Evolutionary conservation across 1,284 basidiomycete genomes (phyloP).

Genomic region (Sporisorium sorghi): DNA sequence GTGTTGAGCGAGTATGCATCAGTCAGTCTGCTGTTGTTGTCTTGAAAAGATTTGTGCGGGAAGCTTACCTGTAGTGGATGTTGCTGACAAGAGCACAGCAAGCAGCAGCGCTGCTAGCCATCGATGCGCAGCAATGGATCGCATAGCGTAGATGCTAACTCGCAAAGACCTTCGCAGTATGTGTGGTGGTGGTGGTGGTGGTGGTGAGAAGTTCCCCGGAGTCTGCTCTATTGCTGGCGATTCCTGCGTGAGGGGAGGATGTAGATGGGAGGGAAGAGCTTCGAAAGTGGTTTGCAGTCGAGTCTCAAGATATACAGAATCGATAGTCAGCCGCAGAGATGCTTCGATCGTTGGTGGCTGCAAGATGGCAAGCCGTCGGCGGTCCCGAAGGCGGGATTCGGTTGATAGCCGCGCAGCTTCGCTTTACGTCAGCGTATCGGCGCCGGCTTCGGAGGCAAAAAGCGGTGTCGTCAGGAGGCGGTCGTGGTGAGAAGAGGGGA

Average conservation of each 20-base stretch:
- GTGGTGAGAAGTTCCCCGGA: neutral
- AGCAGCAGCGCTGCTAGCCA: conserved; percentile 38
- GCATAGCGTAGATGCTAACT: no score
- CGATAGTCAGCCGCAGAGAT: neutral
- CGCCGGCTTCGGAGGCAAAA: neutral
- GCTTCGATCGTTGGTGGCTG: neutral
- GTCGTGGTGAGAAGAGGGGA: neutral
- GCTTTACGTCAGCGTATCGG: conserved; percentile 9
- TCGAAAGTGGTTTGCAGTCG: neutral
- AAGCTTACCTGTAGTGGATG: conserved; percentile 4
- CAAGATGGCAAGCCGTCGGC: neutral
- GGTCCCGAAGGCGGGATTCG: conserved; percentile 8
- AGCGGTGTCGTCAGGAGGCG: conserved; percentile 11
- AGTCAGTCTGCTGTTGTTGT: no score
- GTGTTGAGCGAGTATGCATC: neutral
- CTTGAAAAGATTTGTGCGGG: neutral
- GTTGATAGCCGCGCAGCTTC: no score
- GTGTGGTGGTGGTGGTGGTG: neutral
- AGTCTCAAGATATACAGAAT: no score
- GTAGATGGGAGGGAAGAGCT: neutral
- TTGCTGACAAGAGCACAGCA: conserved; percentile 15
- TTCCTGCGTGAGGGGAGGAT: neutral
- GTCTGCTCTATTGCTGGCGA: no score
- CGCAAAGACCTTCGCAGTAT: no score
- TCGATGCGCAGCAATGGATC: conserved; percentile 11